Base-by-base conservation (phyloP, 257 asterid species). In the Jasminum sambac region DNA sequence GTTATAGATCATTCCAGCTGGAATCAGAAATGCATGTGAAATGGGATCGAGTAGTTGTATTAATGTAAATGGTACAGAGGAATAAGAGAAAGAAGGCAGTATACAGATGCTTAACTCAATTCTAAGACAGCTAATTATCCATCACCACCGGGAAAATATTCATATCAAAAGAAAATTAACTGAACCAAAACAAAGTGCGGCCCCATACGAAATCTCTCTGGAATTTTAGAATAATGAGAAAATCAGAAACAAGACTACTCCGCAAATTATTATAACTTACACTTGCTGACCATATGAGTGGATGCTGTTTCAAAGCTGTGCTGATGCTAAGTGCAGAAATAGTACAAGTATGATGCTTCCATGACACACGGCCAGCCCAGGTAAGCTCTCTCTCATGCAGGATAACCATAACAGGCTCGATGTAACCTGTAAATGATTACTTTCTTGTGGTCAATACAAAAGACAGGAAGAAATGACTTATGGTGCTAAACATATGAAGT, bases 381-480 rank as follows among this genome's bases (percentile, higher is more conserved):
- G 99, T 94, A 82, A 85, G 98, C 85, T 94, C 99, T 66, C 74
- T 81, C 71, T 94, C 98, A 62, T 94, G 97, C 76, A 94, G 94
- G 82, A 94, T 91, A 69, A 91, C 99, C 86, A 89, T 83, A 72
- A 94, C 98, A 74, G 99, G 98, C 81, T 94, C 99, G 79, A 91
- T 94, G 76, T 94, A 94, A 79, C 99, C 99, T 94, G 85, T 62
- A 62, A 76, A 72, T 8, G 76, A 61, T 43, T 37, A 66, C 46
- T 55, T 58, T 52, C 68, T 52, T 52, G 55, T 39, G 67, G 64
- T 64, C 76, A 63, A 69, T 71, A 61, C 42, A 58, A 41, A 71
- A 64, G 74, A 72, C 26, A 63, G 61, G 46, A 43, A 69, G 39
- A 42, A 43, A 50, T 50, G 41, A 30, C 44, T 36, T 52, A 44